Evolutionary conservation across 2,329 filamentous ascomycete species (phyloP), one percentile per base, ranked within the genome.

Genomic region (Cladosporium sp.): DNA sequence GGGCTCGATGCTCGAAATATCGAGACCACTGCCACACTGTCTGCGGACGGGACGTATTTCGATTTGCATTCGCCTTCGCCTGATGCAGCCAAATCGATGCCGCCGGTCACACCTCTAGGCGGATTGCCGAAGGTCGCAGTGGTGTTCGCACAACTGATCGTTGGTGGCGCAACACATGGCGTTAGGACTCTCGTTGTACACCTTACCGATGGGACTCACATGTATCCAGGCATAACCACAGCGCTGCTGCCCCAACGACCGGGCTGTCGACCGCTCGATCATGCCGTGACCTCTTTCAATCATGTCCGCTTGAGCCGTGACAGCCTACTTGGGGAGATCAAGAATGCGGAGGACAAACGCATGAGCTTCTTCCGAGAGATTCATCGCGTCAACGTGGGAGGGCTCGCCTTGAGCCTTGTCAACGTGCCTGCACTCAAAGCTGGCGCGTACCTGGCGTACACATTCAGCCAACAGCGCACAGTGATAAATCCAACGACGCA

Each of bases 1-100:
- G 64, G 64, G 18, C 64, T 66, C 1, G 64, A 66, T 26, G 64
- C 64, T 14, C 58, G 58, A 3, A 66, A 63, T 30, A 61, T 66
- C n/a, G 44, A 66, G 24, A 62, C 64, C 1, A 66, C 64, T 3
- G 54, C 54, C 10, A 58, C 54, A 15, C 54, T 58, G 11, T 58
- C 54, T n/a, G 1, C 18, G 1, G 32, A 58, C 30, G 32, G 32
- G 12, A 12, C 4, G 21, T 38, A 18, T 10, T 58, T 58, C 32
- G 54, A 58, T 8, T 38, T 58, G 32, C 54, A 58, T 28, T 21
- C 54, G 30, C 54, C 54, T 6, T 58, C 32, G 32, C 11, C n/a
- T 2, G 30, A 21, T 7, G 21, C 54, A 4, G 54, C 54, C n/a
- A 58, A 58, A 15, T 36, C 54, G 6, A 58, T 58, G 54, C 54